These are phyloP conservation scores for Staphylotrichum longicolle DNA, from an alignment of 495 filamentous ascomycete species.

Conservation along the genomic window DNA sequence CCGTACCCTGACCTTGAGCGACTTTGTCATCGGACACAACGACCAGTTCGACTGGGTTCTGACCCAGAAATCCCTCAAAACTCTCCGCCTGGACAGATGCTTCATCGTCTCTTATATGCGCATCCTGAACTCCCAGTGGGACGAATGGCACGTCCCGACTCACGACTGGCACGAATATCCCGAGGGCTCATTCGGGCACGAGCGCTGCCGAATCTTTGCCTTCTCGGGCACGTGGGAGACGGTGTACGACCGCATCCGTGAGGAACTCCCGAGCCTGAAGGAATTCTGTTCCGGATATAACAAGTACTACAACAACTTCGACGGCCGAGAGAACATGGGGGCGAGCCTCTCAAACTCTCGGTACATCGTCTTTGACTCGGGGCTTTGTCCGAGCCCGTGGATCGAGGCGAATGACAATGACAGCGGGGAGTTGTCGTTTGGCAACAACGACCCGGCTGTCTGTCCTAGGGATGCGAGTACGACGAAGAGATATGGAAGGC, in stretches of 20 bases:
- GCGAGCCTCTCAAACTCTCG: neutral
- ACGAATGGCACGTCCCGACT: neutral
- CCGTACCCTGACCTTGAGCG: slow-evolving; percentile 7
- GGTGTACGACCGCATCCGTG: slow-evolving; percentile 6
- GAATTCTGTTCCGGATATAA: neutral
- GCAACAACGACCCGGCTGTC: neutral
- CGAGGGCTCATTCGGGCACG: neutral
- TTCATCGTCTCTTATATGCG: slow-evolving; percentile 9
- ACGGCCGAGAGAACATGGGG: neutral
- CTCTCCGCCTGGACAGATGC: slow-evolving; percentile 11
- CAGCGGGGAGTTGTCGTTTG: neutral
- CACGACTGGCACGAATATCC: slow-evolving; percentile 2
- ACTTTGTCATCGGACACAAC: slow-evolving; percentile 17
- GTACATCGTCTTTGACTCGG: slow-evolving; percentile 1
- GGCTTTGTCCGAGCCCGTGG: slow-evolving; percentile 2
- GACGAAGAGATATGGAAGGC: neutral
- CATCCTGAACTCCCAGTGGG: neutral
- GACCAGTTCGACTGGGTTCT: slow-evolving; percentile 21
- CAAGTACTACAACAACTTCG: neutral
- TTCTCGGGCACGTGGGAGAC: slow-evolving; percentile 9
- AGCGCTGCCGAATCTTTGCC: neutral
- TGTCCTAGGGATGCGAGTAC: neutral
- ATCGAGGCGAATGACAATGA: neutral
- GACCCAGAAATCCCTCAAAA: slow-evolving; percentile 10
- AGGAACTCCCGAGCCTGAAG: neutral